These are phyloP conservation scores for Silene coronaria DNA, from an alignment of 179 eudicot genomes.

Conservation along the genomic window DNA sequence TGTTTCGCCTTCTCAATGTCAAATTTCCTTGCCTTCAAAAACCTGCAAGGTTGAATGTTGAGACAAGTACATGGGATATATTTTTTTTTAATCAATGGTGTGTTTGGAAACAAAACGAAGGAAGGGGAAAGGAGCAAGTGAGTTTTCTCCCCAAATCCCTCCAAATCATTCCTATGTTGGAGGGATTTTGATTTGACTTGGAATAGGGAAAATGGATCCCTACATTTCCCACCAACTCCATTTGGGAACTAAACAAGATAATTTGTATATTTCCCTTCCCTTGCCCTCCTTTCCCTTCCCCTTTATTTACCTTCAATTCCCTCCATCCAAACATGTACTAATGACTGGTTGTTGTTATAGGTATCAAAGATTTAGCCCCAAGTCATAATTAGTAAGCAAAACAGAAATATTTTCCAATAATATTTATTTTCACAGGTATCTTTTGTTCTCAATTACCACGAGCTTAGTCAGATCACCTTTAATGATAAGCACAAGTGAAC, in stretches of 20 bases:
- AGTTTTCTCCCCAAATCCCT: neutral
- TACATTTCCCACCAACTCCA: neutral
- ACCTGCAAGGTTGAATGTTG: slow-evolving; percentile 34
- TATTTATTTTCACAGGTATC: neutral
- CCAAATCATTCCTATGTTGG: neutral
- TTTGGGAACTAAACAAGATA: neutral
- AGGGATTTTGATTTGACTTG: neutral
- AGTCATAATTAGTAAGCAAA: neutral
- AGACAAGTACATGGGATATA: neutral
- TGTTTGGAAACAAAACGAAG: neutral
- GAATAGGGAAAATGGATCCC: neutral
- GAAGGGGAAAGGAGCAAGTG: neutral
- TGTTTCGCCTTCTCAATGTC: slow-evolving; percentile 54
- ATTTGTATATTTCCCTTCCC: neutral
- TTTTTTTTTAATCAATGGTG: neutral
- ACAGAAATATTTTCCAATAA: neutral
- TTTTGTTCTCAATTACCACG: neutral
- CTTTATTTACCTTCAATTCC: neutral
- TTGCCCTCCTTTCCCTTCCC: neutral
- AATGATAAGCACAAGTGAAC: neutral
- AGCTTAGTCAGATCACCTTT: too few relatives aligned
- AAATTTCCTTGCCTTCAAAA: slow-evolving; percentile 75
- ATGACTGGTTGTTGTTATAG: neutral
- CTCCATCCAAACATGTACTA: neutral
- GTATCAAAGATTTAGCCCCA: neutral